A percentile compares a stretch with the other conserved stretches of the same genome.
Evolutionary conservation across 2,329 filamentous ascomycete species (phyloP).

Genomic region (Parastagonospora avenae): DNA sequence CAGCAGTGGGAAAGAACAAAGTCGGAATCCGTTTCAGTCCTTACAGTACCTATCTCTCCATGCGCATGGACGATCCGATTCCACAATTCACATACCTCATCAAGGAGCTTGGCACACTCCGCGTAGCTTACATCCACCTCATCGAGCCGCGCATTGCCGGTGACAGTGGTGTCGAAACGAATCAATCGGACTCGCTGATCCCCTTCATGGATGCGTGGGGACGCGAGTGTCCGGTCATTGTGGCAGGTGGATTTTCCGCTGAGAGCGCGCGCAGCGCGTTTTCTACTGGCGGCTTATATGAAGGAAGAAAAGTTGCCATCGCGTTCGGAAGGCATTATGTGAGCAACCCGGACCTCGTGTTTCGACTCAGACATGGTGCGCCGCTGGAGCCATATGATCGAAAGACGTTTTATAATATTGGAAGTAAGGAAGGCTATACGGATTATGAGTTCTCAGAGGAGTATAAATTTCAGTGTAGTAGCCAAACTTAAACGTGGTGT

Average conservation of each 20-base stretch:
- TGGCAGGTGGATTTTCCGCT: conserved; percentile 49
- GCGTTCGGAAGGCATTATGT: conserved; percentile 54
- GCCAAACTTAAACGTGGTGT: neutral
- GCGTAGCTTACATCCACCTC: conserved; percentile 55
- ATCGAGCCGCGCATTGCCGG: conserved; percentile 61
- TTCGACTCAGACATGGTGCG: conserved; percentile 47
- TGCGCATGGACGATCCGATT: conserved; percentile 63
- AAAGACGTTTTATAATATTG: conserved; percentile 12
- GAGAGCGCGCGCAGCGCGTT: conserved; percentile 38
- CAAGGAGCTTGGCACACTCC: conserved; percentile 50
- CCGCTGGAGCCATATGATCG: conserved; percentile 49
- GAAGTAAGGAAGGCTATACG: conserved; percentile 16
- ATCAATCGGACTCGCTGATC: conserved; percentile 5
- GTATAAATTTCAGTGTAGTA: neutral
- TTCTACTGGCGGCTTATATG: conserved; percentile 15
- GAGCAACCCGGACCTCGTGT: conserved; percentile 53
- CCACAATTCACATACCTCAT: conserved; percentile 62
- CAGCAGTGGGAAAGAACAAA: conserved; percentile 59
- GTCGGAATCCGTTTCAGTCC: conserved; percentile 64
- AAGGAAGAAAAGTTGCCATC: conserved; percentile 46
- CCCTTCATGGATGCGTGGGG: conserved; percentile 10
- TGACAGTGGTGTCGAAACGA: conserved; percentile 38
- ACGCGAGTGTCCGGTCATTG: conserved; percentile 32
- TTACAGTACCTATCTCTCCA: conserved; percentile 65
- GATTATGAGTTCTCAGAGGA: conserved; percentile 10